phyloP scores from a whole-genome alignment of 805 yeast species.

The Lipomyces chichibuensis region DNA sequence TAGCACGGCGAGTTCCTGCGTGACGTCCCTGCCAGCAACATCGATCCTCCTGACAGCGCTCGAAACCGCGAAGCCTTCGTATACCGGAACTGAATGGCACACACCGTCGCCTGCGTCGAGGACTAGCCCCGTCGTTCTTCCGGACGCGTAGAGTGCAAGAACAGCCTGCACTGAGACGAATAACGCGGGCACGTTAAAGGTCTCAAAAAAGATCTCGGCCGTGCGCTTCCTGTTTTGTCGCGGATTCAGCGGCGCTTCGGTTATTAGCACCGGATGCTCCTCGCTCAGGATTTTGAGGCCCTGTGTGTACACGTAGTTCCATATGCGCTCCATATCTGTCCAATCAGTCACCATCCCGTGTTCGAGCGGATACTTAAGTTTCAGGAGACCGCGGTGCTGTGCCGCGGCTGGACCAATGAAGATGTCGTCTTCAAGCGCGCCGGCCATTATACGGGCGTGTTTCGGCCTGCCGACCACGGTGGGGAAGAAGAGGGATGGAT shows the following conservation, averaged over 20 bases:
- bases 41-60: conserved; percentile 73
- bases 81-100: conserved; percentile 83
- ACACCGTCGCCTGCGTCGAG: conserved; percentile 95
- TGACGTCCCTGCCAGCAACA: conserved; percentile 83
- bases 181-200: conserved; percentile 74
- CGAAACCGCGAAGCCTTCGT: conserved; percentile 81
- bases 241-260: conserved; percentile 89
- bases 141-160: conserved; percentile 80
- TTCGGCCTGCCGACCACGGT: conserved; percentile 79
- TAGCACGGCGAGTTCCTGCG: conserved; percentile 70
- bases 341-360: conserved; percentile 82
- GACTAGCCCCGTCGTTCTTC: conserved; percentile 87
- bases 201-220: conserved; percentile 71
- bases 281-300: conserved; percentile 63
- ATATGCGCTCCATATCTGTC: conserved; percentile 81
- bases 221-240: conserved; percentile 59
- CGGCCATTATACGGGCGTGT: conserved; percentile 81
- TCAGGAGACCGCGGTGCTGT: conserved; percentile 73
- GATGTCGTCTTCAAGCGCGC: conserved; percentile 62
- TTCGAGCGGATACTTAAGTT: conserved; percentile 68
- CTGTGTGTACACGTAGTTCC: conserved; percentile 68
- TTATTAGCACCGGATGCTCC: conserved; percentile 76
- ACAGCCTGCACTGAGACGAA: conserved; percentile 77
- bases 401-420: conserved; percentile 76
- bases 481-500: conserved; percentile 67